A percentile compares a stretch with the other conserved stretches of the same genome.
Evolutionary conservation across 2,329 filamentous ascomycete species (phyloP).

Genomic region (Fusarium beomiforme): DNA sequence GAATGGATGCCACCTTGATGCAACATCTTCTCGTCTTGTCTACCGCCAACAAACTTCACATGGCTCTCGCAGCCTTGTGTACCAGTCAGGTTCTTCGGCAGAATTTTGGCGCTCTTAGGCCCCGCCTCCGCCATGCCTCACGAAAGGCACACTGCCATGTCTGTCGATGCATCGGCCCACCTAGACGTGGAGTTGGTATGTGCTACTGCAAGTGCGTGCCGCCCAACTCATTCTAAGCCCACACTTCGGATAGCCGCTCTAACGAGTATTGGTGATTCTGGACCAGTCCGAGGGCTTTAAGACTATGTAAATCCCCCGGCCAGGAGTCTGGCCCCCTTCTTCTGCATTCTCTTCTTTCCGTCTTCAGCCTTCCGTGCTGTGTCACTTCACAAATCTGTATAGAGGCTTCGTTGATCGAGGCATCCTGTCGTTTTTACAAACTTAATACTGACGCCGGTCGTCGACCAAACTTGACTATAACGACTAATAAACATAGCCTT

Average conservation of each 20-base stretch:
- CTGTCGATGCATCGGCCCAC: conserved; percentile 40
- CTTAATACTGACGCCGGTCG: conserved; percentile 51
- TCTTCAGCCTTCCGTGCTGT: conserved; percentile 44
- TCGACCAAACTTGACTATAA: conserved; percentile 41
- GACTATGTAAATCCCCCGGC: conserved; percentile 41
- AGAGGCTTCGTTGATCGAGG: conserved; percentile 57
- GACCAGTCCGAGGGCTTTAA: conserved; percentile 42
- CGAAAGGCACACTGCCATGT: conserved; percentile 24
- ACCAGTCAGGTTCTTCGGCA: conserved; percentile 38
- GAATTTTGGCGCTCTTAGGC: conserved; percentile 29
- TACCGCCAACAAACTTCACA: conserved; percentile 33
- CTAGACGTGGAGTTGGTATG: conserved; percentile 30
- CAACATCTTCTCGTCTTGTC: conserved; percentile 33
- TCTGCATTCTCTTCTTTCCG: conserved; percentile 50
- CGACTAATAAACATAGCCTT: conserved; percentile 36
- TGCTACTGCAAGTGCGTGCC: conserved; percentile 42
- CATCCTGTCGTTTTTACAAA: conserved; percentile 52
- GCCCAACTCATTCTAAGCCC: conserved; percentile 23
- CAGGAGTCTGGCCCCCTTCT: conserved; percentile 43
- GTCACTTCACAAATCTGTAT: conserved; percentile 44
- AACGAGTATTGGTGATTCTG: conserved; percentile 22
- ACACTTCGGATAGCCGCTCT: conserved; percentile 41
- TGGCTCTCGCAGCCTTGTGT: conserved; percentile 29
- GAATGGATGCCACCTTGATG: conserved; percentile 36
- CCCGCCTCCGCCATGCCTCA: conserved; percentile 23